Percentiles rank a stretch among this genome's conserved stretches.
phyloP scores from a whole-genome alignment of 2,329 filamentous ascomycete genomes.

The Colletotrichum acutatum region DNA sequence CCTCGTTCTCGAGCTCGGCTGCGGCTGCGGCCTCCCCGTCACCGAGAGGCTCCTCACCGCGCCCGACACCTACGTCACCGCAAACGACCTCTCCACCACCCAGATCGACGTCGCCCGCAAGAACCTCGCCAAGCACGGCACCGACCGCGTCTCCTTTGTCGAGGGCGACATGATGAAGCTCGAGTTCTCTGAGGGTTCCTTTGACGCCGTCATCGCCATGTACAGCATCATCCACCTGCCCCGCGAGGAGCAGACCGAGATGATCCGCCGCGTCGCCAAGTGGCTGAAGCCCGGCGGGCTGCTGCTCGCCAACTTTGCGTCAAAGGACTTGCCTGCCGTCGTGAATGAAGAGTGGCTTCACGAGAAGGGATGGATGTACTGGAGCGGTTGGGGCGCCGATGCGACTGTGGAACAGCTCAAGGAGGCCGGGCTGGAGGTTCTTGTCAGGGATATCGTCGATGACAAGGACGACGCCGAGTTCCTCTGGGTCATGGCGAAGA shows the following conservation, averaged over 20 bases:
- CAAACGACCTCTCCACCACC: conserved; percentile 54
- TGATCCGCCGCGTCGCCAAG: conserved; percentile 53
- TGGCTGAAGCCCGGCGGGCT: conserved; percentile 65
- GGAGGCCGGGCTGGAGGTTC: conserved; percentile 46
- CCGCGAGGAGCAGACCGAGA: conserved; percentile 57
- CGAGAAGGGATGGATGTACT: conserved; percentile 55
- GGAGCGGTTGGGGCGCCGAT: conserved; percentile 53
- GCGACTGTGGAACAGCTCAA: conserved; percentile 44
- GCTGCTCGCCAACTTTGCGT: conserved; percentile 60
- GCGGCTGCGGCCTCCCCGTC: conserved; percentile 52
- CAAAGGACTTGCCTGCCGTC: conserved; percentile 40
- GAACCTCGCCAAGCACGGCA: conserved; percentile 31
- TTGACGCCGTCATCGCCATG: conserved; percentile 63
- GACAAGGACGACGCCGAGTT: conserved; percentile 48
- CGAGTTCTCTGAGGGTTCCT: conserved; percentile 42
- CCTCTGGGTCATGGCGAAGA: conserved; percentile 53
- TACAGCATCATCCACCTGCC: conserved; percentile 68
- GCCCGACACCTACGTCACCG: conserved; percentile 42
- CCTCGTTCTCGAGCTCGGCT: conserved; percentile 54
- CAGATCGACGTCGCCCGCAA: conserved; percentile 47
- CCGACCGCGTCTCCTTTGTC: conserved; percentile 41
- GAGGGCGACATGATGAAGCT: conserved; percentile 53
- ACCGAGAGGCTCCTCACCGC: conserved; percentile 46
- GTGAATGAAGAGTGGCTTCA: conserved; percentile 51
- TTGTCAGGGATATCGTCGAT: conserved; percentile 43